Evolutionary conservation across 352 stramenopile genomes (phyloP), one percentile per base, ranked within the genome.

Genomic region (Globisporangium sylvaticum): DNA sequence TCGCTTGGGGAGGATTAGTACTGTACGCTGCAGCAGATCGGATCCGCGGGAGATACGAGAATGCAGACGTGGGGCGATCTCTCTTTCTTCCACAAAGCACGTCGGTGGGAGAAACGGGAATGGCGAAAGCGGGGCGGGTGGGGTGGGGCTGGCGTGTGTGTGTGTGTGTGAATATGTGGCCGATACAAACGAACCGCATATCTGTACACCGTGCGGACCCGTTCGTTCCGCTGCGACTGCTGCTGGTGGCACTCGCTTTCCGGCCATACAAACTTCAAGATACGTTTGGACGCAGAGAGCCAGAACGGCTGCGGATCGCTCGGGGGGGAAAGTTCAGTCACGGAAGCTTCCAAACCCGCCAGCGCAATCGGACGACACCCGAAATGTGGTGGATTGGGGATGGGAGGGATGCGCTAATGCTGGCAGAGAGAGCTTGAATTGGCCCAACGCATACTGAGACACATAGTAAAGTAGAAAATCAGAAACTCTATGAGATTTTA

Each of bases 51-150:
- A 53, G 61, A 60, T 44, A 37, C 37, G 34, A 48, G 61, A 66
- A 58, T 67, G 62, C 62, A 67, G 62, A 34, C 62, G 69, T 66
- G 56, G 34, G 54, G n/a, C 37, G 12, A 24, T 60, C 52, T 15
- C 27, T 37, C 31, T 37, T 57, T 58, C 42, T 48, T 56, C 59
- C 31, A 46, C 29, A 15, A 4, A 48, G 32, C 27, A n/a, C n/a
- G n/a, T n/a, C n/a, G n/a, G 15, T 14, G 3, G 22, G 31, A 34
- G 34, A 58, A 62, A 53, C 34, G 53, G 39, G 52, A 67, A 67
- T 67, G 62, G 25, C 34, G 37, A 24, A 32, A 7, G 59, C 59
- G 39, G 31, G 31, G 31, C 31, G 31, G 2, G 31, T 37, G 31
- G 46, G 46, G 46, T 9, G 54, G 25, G 15, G 52, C 25, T 14